Base-by-base conservation (phyloP, 1,284 basidiomycete species). In the Gomphus bonarii region DNA sequence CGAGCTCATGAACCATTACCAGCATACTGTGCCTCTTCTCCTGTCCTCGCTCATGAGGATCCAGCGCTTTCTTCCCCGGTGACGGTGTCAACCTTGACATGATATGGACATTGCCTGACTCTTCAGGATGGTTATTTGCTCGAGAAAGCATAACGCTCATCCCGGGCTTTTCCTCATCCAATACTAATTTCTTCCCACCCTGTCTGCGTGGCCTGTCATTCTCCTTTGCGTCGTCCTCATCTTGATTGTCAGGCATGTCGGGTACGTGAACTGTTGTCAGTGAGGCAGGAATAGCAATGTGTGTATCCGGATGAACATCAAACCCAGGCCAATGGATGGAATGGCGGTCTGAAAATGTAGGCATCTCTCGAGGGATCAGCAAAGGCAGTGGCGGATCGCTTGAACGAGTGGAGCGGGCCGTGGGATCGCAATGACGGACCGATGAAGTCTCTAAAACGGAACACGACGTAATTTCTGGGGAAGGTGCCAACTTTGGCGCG, bases 281-380 rank as follows among this genome's bases (percentile, higher is more conserved):
- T 35, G 55, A 57, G 18, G 46, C 33, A 18, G 69, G 68, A 25
- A 73, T 60, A 40, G 67, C 53, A 55, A 72, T 66, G 63, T 77
- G 72, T 11, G 72, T 64, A 65, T 88, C 85, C 61, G 71, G 75
- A 53, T 58, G 42, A 47, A 88, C 74, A 55, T 73, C 69, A 63
- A 89, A 89, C 16, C 86, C 85, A 9, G 86, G 86, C 65, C 85
- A 86, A 64, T 88, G 87, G 36, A 75, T 71, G 10, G 84, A 86
- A 50, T 77, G 73, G 7, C 76, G 76, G 64, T 84, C 76, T 44
- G 71, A 67, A 22, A 70, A 71, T 16, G 72, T 71, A 16, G 75
- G 76, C 33, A 75, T 67, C 56, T 72, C 73, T 58, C 75, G 78
- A 22, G 75, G 71, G 55, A 75, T 64, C 53, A 68, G 58, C 22